phyloP scores from a whole-genome alignment of 768 basidiomycete genomes.

The Mycena epipterygia region DNA sequence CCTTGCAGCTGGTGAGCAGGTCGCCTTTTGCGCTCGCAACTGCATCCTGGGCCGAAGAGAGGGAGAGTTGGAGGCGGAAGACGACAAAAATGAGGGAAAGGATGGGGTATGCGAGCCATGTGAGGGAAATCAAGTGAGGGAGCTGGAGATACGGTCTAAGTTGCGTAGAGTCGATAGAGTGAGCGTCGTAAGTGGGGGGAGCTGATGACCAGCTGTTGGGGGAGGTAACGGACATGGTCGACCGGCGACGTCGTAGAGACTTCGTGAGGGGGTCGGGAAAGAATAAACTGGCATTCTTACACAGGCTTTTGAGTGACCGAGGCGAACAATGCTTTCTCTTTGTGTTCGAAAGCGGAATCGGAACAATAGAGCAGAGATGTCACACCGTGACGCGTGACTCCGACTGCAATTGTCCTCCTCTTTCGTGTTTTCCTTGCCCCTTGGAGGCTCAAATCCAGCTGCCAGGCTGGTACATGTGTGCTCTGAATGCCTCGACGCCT shows the following conservation, averaged over 20 bases:
- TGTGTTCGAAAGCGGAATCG: neutral
- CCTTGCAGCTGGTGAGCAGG: slow-evolving; percentile 87
- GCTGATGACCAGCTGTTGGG: slow-evolving; percentile 27
- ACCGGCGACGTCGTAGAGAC: slow-evolving; percentile 51
- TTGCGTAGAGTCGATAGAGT: slow-evolving; percentile 30
- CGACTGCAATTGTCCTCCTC: neutral
- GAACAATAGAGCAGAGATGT: neutral
- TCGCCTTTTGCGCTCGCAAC: slow-evolving; percentile 79
- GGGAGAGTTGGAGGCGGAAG: slow-evolving; percentile 84
- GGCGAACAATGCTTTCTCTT: slow-evolving; percentile 13
- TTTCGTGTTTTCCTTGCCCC: neutral
- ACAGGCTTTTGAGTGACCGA: slow-evolving; percentile 10
- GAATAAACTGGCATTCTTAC: slow-evolving; percentile 10
- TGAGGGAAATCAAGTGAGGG: slow-evolving; percentile 84
- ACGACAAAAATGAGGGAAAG: slow-evolving; percentile 91
- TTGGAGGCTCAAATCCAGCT: neutral
- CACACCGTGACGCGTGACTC: neutral
- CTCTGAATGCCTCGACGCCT: too few species aligned
- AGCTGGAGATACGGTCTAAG: slow-evolving; percentile 90
- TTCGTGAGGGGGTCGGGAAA: slow-evolving; percentile 36
- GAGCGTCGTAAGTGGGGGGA: slow-evolving; percentile 36
- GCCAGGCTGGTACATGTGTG: too few species aligned
- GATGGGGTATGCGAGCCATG: slow-evolving; percentile 94
- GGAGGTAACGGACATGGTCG: slow-evolving; percentile 43
- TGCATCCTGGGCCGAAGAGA: slow-evolving; percentile 75